phyloP scores from a whole-genome alignment of 768 basidiomycete species.

The Sutorius australiensis region DNA sequence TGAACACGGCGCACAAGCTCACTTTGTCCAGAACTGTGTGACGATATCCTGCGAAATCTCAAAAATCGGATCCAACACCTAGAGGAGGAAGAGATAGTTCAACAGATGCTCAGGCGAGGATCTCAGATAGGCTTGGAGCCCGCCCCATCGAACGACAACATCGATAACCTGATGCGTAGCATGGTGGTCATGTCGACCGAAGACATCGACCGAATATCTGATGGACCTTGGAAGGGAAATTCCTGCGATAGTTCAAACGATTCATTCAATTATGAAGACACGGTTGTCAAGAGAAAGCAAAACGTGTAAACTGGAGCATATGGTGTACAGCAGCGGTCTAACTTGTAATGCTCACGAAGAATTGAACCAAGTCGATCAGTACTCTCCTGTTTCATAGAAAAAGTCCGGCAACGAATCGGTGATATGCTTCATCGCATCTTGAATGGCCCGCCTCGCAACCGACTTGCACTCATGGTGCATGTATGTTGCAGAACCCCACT shows the following conservation, averaged over 20 bases:
- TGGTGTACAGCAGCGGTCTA: not conserved
- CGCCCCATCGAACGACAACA: slow-evolving; percentile 33
- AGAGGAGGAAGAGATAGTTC: slow-evolving; percentile 45
- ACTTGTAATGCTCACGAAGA: not conserved
- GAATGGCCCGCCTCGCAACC: slow-evolving; percentile 53
- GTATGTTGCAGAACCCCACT: slow-evolving; percentile 69
- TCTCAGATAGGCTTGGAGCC: slow-evolving; percentile 35
- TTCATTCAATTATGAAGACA: slow-evolving; percentile 24
- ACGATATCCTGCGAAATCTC: slow-evolving; percentile 38
- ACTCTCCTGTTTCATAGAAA: slow-evolving; percentile 42
- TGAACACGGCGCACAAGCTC: slow-evolving; percentile 1
- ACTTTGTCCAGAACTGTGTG: slow-evolving; percentile 31
- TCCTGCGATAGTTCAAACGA: slow-evolving; percentile 6
- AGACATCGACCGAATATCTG: slow-evolving; percentile 13
- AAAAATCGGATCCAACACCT: slow-evolving; percentile 35
- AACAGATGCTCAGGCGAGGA: slow-evolving; percentile 36
- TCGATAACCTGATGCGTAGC: slow-evolving; percentile 40
- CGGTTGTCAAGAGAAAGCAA: slow-evolving; percentile 26
- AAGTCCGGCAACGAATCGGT: slow-evolving; percentile 62
- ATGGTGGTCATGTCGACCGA: slow-evolving; percentile 33
- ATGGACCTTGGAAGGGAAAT: slow-evolving; percentile 31
- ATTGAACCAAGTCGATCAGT: slow-evolving; percentile 9
- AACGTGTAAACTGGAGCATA: slow-evolving; percentile 11
- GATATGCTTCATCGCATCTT: slow-evolving; percentile 51
- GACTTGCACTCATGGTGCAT: slow-evolving; percentile 75